Evolutionary conservation across 495 filamentous ascomycete genomes (phyloP).

Genomic region (Apiosordaria backusii): DNA sequence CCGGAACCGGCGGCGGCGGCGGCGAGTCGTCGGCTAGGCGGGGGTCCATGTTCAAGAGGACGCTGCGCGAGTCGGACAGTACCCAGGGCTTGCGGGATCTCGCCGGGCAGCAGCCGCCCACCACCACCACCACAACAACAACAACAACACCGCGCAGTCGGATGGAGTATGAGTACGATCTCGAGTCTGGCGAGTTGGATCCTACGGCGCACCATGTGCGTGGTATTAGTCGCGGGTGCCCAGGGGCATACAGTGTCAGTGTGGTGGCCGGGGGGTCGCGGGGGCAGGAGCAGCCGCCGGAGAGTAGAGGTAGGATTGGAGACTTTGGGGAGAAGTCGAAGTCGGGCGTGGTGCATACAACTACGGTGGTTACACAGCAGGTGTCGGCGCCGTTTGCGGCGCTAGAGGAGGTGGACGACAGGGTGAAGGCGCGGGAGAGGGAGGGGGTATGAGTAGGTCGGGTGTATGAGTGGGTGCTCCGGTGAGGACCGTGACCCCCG

Average conservation of each 20-base stretch:
- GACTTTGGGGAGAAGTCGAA: not conserved
- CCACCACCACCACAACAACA: not conserved
- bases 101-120: not conserved
- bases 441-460: no score
- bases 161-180: constrained; percentile 6
- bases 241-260: constrained; percentile 11
- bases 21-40: not conserved
- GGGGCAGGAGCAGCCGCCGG: not conserved
- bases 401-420: no score
- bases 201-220: not conserved
- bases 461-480: no score
- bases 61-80: constrained; percentile 11
- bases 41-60: constrained; percentile 4
- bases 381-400: constrained; percentile 7
- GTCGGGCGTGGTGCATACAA: constrained; percentile 11
- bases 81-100: constrained; percentile 9
- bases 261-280: constrained; percentile 10
- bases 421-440: no score
- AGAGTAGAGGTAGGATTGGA: not conserved
- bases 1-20: no score
- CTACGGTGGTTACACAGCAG: constrained; percentile 15
- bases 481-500: no score
- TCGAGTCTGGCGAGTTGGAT: constrained; percentile 15
- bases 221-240: not conserved
- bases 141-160: not conserved